These are phyloP conservation scores for Capsicum chinense DNA, from an alignment of 257 asterid genomes.

Conservation along the genomic window DNA sequence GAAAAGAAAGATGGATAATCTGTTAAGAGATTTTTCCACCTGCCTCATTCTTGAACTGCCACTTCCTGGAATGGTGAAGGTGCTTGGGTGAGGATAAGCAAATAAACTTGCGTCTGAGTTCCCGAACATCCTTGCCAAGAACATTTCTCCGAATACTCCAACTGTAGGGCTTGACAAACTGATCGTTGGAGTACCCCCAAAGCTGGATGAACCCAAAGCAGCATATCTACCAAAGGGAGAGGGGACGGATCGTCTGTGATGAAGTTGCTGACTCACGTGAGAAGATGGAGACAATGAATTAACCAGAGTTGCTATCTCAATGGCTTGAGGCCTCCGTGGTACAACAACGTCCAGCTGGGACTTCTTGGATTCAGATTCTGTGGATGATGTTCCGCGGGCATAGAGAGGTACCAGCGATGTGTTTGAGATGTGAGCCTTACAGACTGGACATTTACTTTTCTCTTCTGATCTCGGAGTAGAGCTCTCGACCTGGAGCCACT, in stretches of 20 bases:
- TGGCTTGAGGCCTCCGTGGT: conserved; percentile 77
- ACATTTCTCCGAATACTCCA: conserved; percentile 78
- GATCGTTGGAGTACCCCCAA: conserved; percentile 49
- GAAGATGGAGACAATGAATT: conserved; percentile 42
- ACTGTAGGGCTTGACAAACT: conserved; percentile 67
- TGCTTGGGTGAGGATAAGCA: conserved; percentile 58
- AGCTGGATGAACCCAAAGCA: conserved; percentile 42
- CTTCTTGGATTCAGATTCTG: conserved; percentile 59
- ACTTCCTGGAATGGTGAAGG: conserved; percentile 48
- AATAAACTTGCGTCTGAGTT: conserved; percentile 55
- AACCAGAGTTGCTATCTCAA: conserved; percentile 39
- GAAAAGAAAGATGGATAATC: conserved; percentile 68
- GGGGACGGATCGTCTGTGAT: conserved; percentile 43
- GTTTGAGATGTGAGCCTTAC: conserved; percentile 68
- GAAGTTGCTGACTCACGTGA: conserved; percentile 42
- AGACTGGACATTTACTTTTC: conserved; percentile 78
- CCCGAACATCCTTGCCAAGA: conserved; percentile 71
- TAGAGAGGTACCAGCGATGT: conserved; percentile 82
- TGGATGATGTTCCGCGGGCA: conserved; percentile 65
- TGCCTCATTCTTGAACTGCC: conserved; percentile 75
- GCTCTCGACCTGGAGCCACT: conserved; percentile 76
- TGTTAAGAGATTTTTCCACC: conserved; percentile 74
- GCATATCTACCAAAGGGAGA: conserved; percentile 46
- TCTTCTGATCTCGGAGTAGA: conserved; percentile 56
- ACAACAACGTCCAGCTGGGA: conserved; percentile 47